phyloP scores from a whole-genome alignment of 2,329 filamentous ascomycete genomes.

The Coniella lustricola region DNA sequence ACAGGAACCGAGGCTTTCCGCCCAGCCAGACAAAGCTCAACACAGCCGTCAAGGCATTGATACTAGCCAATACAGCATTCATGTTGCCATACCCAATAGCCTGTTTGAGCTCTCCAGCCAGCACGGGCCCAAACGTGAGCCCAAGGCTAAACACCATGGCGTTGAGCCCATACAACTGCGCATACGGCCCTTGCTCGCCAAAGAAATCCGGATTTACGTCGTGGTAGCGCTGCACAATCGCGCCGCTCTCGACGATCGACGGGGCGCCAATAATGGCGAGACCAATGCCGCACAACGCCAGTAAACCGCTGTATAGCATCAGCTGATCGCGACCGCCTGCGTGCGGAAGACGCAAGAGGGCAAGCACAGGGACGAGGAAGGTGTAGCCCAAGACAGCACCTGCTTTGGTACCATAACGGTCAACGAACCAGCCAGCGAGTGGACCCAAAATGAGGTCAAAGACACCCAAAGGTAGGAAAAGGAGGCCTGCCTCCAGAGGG shows the following conservation, averaged over 20 bases:
- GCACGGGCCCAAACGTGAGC: slow-evolving; percentile 51
- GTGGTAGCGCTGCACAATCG: slow-evolving; percentile 48
- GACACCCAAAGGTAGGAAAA: slow-evolving; percentile 31
- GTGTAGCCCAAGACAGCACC: slow-evolving; percentile 25
- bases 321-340: slow-evolving; percentile 8
- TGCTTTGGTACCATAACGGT: slow-evolving; percentile 28
- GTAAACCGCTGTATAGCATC: slow-evolving; percentile 6
- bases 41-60: slow-evolving; percentile 36
- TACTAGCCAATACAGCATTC: slow-evolving; percentile 41
- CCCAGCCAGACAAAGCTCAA: slow-evolving; percentile 39
- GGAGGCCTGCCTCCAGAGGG: slow-evolving; percentile 28
- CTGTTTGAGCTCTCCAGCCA: slow-evolving; percentile 45
- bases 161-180: slow-evolving; percentile 58
- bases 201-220: slow-evolving; percentile 49
- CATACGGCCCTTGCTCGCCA: slow-evolving; percentile 50
- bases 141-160: slow-evolving; percentile 56
- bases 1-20: slow-evolving; percentile 27
- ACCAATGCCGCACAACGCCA: slow-evolving; percentile 35
- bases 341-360: slow-evolving; percentile 10
- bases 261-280: slow-evolving; percentile 47
- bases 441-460: slow-evolving; percentile 29
- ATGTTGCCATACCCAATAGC: slow-evolving; percentile 51
- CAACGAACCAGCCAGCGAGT: slow-evolving; percentile 28
- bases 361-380: slow-evolving; percentile 9
- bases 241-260: slow-evolving; percentile 49